These are phyloP conservation scores for Daldinia bambusicola DNA, from an alignment of 495 filamentous ascomycete species.

Conservation along the genomic window DNA sequence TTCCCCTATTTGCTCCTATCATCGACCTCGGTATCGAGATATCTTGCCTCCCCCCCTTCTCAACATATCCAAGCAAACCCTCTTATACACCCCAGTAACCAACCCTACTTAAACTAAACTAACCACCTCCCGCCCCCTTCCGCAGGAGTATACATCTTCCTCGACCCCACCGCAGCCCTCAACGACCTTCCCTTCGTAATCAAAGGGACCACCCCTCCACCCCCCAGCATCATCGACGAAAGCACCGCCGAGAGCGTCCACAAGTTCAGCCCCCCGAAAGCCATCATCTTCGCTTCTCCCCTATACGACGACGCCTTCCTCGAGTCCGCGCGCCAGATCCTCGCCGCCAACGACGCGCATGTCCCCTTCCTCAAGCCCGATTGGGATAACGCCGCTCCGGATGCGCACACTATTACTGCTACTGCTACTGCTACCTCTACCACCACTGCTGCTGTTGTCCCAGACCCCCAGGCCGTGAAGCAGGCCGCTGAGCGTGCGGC, in stretches of 20 bases:
- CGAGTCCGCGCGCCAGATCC: conserved; percentile 10
- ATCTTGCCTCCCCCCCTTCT: no score
- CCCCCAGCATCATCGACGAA: conserved; percentile 16
- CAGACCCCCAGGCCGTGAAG: neutral
- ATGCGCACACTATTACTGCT: no score
- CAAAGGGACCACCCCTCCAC: neutral
- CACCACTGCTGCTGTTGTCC: neutral
- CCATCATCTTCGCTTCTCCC: conserved; percentile 17
- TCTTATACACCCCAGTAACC: no score
- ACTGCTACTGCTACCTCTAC: no score
- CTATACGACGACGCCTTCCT: conserved; percentile 33
- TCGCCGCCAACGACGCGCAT: conserved; percentile 12
- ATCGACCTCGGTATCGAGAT: no score
- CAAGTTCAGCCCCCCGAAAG: neutral
- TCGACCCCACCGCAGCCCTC: conserved; percentile 19
- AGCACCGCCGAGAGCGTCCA: neutral
- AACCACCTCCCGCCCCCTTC: neutral
- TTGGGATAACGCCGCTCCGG: neutral
- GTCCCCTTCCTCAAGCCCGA: conserved; percentile 32
- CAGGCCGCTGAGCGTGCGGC: conserved; percentile 9
- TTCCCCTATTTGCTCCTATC: neutral
- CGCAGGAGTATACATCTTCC: conserved; percentile 29
- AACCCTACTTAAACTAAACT: neutral
- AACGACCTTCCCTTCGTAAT: conserved; percentile 19
- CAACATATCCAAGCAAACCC: no score